A percentile compares a stretch with the other conserved stretches of the same genome.
Evolutionary conservation across 331 rosid species (phyloP).

Genomic region (Malus hybrid): DNA sequence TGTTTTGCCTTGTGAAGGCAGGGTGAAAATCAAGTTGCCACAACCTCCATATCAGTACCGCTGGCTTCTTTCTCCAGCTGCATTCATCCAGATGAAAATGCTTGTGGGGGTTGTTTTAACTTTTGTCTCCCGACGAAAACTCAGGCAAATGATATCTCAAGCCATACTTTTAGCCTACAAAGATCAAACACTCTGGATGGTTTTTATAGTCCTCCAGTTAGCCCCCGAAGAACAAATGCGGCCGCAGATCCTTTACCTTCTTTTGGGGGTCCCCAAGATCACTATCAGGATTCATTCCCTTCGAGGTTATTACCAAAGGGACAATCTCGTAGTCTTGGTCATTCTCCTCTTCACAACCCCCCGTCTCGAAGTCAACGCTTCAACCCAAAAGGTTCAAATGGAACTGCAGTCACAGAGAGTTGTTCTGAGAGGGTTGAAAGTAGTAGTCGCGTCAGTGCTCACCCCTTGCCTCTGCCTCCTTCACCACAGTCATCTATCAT

Average conservation of each 20-base stretch:
- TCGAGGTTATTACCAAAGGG: constrained; percentile 15
- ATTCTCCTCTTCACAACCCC: constrained; percentile 51
- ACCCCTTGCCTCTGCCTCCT: constrained; percentile 84
- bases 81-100: no score
- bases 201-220: constrained; percentile 52
- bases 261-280: constrained; percentile 14
- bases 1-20: no score
- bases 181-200: constrained; percentile 24
- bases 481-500: constrained; percentile 24
- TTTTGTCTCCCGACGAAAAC: no score
- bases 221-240: constrained; percentile 48
- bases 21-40: no score
- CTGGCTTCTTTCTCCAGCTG: no score
- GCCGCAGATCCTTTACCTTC: constrained; percentile 33
- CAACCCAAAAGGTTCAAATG: constrained; percentile 32
- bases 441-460: constrained; percentile 44
- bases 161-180: constrained; percentile 60
- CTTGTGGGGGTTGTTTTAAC: no score
- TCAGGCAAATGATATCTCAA: constrained; percentile 15
- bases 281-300: constrained; percentile 24
- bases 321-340: constrained; percentile 32
- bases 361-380: constrained; percentile 24
- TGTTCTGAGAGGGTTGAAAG: constrained; percentile 40
- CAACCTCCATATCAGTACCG: no score
- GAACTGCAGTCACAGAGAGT: background rate